Percentiles rank a stretch among this genome's conserved stretches.
Conservation (phyloP, 2,329 filamentous ascomycete genomes). For the Nothophoma quercina region DNA sequence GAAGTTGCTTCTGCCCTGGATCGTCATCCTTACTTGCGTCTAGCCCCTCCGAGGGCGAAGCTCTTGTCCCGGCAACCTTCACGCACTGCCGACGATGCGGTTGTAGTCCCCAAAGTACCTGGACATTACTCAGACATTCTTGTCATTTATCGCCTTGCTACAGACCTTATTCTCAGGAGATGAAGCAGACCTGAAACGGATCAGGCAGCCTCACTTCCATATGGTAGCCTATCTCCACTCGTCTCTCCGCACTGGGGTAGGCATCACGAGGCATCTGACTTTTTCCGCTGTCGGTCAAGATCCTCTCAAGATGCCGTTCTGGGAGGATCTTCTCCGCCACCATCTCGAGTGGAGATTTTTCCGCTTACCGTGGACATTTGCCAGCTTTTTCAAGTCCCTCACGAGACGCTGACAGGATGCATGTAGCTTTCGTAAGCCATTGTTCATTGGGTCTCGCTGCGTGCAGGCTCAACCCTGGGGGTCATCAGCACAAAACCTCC, state of each 20-base stretch:
- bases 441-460: conserved; percentile 39
- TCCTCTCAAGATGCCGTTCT: conserved; percentile 36
- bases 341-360: conserved; percentile 21
- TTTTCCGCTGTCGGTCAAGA: conserved; percentile 39
- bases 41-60: conserved; percentile 16
- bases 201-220: conserved; percentile 16
- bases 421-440: conserved; percentile 25
- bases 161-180: neutral
- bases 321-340: conserved; percentile 33
- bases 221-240: conserved; percentile 12
- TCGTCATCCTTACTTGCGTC: conserved; percentile 25
- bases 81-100: conserved; percentile 2
- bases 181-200: conserved; percentile 4
- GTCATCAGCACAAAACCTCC: conserved; percentile 30
- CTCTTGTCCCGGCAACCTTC: conserved; percentile 1
- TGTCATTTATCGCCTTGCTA: neutral
- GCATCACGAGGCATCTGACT: conserved; percentile 39
- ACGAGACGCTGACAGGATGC: conserved; percentile 17
- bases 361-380: conserved; percentile 18
- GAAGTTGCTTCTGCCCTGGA: conserved; percentile 27
- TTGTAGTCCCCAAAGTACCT: neutral
- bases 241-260: conserved; percentile 19
- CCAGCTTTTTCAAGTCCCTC: conserved; percentile 6
- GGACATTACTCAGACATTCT: neutral
- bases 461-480: conserved; percentile 27